Evolutionary conservation across 2,329 filamentous ascomycete genomes (phyloP).

Genomic region (Diaporthe sp.): DNA sequence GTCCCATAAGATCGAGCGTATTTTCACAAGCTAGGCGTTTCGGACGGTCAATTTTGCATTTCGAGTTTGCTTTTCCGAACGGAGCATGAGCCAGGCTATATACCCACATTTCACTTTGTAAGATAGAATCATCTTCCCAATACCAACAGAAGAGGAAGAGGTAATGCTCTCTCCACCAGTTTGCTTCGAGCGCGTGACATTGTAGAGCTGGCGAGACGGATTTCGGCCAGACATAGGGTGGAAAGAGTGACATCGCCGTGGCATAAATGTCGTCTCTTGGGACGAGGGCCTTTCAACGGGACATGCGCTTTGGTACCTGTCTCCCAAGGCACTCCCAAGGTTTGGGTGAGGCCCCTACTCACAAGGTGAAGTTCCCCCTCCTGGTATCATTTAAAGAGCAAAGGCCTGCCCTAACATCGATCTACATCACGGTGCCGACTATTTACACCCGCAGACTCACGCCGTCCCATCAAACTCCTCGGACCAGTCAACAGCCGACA

Average conservation of each 20-base stretch:
- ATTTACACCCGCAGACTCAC: neutral
- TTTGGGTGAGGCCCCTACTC: too few species aligned
- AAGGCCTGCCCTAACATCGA: neutral
- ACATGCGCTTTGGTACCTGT: neutral
- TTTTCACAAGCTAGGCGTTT: slow-evolving; percentile 16
- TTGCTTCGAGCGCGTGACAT: neutral
- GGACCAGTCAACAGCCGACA: slow-evolving; percentile 55
- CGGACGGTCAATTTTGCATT: neutral
- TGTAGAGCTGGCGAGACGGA: neutral
- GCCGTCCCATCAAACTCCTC: slow-evolving; percentile 38
- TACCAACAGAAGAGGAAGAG: neutral
- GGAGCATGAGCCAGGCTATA: slow-evolving; percentile 22
- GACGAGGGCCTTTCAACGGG: neutral
- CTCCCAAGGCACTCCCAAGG: too few species aligned
- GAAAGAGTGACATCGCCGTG: neutral
- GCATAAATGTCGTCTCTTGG: neutral
- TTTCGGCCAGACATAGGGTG: neutral
- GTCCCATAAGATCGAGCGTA: neutral
- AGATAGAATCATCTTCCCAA: neutral
- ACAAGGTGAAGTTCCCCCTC: neutral
- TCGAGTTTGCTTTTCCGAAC: neutral
- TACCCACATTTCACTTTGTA: slow-evolving; percentile 19
- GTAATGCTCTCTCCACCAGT: neutral
- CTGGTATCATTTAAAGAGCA: neutral
- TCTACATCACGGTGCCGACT: neutral